phyloP scores from a whole-genome alignment of 306 rosid genomes.

The Casuarina cunninghamiana region DNA sequence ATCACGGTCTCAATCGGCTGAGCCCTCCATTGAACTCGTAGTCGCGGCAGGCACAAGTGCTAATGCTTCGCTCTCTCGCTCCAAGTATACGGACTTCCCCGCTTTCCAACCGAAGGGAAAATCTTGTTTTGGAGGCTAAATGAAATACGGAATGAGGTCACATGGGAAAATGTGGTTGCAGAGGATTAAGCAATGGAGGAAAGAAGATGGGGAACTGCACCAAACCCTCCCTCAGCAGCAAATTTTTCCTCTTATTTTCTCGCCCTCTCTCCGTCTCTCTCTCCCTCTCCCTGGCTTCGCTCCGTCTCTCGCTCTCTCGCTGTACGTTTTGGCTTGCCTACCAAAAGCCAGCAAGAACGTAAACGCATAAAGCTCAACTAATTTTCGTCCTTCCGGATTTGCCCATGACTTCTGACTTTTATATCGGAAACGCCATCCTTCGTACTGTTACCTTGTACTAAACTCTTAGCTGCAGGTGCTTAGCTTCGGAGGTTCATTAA shows the following conservation, averaged over 20 bases:
- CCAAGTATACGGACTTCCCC: slow-evolving; percentile 25
- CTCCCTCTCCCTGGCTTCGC: too few relatives aligned
- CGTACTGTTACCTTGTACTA: background rate
- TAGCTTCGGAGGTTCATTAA: background rate
- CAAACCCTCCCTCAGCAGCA: slow-evolving; percentile 58
- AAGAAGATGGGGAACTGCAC: slow-evolving; percentile 35
- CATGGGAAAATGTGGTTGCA: slow-evolving; percentile 52
- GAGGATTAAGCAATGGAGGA: slow-evolving; percentile 49
- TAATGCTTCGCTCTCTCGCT: slow-evolving; percentile 14
- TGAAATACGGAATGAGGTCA: background rate
- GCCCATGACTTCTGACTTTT: background rate
- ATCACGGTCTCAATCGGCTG: slow-evolving; percentile 15
- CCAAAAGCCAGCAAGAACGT: slow-evolving; percentile 11
- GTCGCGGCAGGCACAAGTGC: slow-evolving; percentile 1
- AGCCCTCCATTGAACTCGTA: background rate
- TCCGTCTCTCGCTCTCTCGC: background rate
- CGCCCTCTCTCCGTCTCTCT: slow-evolving; percentile 11
- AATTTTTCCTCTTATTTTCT: slow-evolving; percentile 35
- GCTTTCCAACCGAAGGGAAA: background rate
- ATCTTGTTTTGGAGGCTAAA: background rate
- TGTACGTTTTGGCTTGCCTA: slow-evolving; percentile 17
- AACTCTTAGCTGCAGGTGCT: too few relatives aligned
- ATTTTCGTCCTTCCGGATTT: background rate
- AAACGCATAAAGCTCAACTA: slow-evolving; percentile 22
- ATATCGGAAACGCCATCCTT: slow-evolving; percentile 15